Base-by-base conservation (phyloP, 1,284 basidiomycete genomes). In the Heliocybe sulcata region DNA sequence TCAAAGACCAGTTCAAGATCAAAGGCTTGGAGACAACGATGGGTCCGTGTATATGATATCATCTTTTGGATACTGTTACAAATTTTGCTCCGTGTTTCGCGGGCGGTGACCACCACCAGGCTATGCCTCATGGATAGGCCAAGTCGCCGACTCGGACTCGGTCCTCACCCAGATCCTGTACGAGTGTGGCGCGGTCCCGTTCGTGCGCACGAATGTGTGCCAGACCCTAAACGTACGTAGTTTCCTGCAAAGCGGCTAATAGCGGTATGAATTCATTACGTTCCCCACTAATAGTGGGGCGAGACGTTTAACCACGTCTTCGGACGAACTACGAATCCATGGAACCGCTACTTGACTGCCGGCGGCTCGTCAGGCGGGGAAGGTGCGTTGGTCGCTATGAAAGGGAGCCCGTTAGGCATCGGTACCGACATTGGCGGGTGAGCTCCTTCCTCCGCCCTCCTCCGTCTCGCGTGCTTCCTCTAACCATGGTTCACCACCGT, bases 191-290 rank as follows among this genome's bases (percentile, higher is more conserved):
- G 87, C 85, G 0, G 77, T 88, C 6, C 81, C 79, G 1, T 90
- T 83, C 57, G 83, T 87, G 16, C 77, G 82, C 53, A 89, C 85
- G 1, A 89, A 90, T 57, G 74, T 87, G 14, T 85, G 86, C 0
- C 86, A 88, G 63, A 83, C 83, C 2, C 65, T 87, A 16, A 26
- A 25, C 22, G 47, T 49, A 49, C 6, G 47, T 42, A 9, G 29
- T 31, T 31, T 31, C 29, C 29, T 31, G 12, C 29, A 31, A 12
- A 31, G 80, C 83, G 77, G 81, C 80, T 55, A 47, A 64, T 35
- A 2, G 49, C 61, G 56, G 20, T 54, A 31, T 19, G 23, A 12
- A 33, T 54, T 54, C 38, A 27, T 33, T 11, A 1, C n/a, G n/a
- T 31, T 6, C 29, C 4, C 29, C 12, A 12, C 12, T 31, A 31